Evolutionary conservation across 192 early-diverging fungal genomes (phyloP).

Genomic region (Gaertneriomyces semiglobifer): DNA sequence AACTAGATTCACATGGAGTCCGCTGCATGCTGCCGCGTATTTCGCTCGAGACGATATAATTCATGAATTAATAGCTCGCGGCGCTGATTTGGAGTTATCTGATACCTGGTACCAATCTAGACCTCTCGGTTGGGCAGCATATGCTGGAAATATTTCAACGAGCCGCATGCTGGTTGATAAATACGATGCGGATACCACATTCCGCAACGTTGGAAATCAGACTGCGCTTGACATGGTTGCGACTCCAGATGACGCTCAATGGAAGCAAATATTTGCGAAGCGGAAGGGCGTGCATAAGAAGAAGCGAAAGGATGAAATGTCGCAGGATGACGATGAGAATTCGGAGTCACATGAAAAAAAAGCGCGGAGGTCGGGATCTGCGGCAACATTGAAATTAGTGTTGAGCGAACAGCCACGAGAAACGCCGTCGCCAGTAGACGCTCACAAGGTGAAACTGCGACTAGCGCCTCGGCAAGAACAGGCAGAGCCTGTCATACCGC

Average conservation of each 20-base stretch:
- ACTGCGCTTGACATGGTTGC: constrained; percentile 76
- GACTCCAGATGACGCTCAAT: constrained; percentile 53
- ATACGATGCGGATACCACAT: constrained; percentile 71
- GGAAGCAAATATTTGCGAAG: constrained; percentile 47
- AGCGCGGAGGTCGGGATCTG: not conserved
- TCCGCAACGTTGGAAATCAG: constrained; percentile 73
- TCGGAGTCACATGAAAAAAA: not conserved
- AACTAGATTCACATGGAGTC: constrained; percentile 73
- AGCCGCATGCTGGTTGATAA: constrained; percentile 71
- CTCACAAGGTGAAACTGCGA: no score
- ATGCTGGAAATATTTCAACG: constrained; percentile 66
- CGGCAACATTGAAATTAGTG: no score
- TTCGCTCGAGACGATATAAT: constrained; percentile 69
- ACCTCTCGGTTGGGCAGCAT: constrained; percentile 90
- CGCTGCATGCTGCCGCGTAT: constrained; percentile 83
- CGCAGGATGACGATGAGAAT: not conserved
- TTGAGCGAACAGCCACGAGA: no score
- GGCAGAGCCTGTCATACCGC: no score
- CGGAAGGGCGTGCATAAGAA: no score
- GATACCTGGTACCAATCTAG: constrained; percentile 82
- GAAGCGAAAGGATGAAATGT: no score
- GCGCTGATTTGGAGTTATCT: constrained; percentile 73
- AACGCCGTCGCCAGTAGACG: no score
- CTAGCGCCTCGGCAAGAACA: no score
- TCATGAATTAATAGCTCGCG: constrained; percentile 64